Evolutionary conservation across 2,329 filamentous ascomycete species (phyloP), one percentile per base, ranked within the genome.

Genomic region (Fusarium sambucinum): DNA sequence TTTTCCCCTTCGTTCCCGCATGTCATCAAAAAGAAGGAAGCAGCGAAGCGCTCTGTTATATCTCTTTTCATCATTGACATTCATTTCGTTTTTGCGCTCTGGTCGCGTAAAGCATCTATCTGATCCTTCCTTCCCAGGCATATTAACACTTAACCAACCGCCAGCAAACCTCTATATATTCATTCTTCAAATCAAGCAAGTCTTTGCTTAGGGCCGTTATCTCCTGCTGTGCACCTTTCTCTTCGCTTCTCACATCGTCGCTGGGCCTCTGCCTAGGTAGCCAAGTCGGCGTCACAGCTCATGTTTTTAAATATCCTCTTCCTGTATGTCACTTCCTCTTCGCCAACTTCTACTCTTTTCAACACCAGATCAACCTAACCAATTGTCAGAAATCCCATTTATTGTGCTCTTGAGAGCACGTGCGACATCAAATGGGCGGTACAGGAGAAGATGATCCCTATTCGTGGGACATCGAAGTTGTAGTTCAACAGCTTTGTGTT

Each of bases 381-480:
- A 55, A 66, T 32, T 23, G 17, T 48, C 29, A 64, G 66, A 54
- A 44, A 48, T 35, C 14, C 19, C 25, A 19, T 50, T 38, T 45
- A 44, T 41, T 52, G 59, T 60, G 41, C 44, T 53, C 33, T 11
- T 27, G 17, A 46, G 38, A 50, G 51, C 45, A 54, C 44, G 35
- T 33, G 23, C 42, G 52, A 40, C 37, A 23, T 35, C 59, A 65
- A 52, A 78, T 79, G 78, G 75, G 74, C 29, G 69, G 51, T 21
- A 19, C 55, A 19, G 30, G 38, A 47, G 30, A 33, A 48, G 75
- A 79, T 57, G 92, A 97, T 78, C 93, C 93, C n/a, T 91, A 89
- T 77, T 74, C 85, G 55, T 97, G 93, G 93, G 85, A 86, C 35
- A 83, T 89, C 32, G 87, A 91, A 37, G 84, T 88, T 35, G 87